These are phyloP conservation scores for Colletotrichum echinochloae DNA, from an alignment of 2,329 filamentous ascomycete genomes.

Conservation along the genomic window DNA sequence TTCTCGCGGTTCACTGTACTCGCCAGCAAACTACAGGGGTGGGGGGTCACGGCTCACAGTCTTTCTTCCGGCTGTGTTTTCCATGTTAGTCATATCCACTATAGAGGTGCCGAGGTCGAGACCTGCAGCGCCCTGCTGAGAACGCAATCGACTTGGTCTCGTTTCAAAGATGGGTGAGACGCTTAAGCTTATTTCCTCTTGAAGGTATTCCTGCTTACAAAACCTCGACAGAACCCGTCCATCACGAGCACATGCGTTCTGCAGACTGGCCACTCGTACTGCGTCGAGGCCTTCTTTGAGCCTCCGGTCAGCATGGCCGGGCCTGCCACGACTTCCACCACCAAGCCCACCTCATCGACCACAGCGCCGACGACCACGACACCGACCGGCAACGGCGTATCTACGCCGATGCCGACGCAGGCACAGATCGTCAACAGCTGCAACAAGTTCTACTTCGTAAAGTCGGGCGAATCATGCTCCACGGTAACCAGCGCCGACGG, in stretches of 20 bases:
- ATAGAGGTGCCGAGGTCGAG: no score
- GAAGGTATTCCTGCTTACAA: no score
- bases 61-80: no score
- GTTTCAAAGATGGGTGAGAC: no score
- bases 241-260: background rate
- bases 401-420: conserved; percentile 39
- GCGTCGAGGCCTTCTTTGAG: background rate
- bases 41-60: no score
- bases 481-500: conserved; percentile 12
- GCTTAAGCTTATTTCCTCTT: no score
- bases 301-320: background rate
- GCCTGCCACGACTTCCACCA: background rate
- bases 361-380: background rate
- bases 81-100: no score
- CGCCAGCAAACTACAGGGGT: no score
- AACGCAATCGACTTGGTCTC: no score
- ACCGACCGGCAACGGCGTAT: conserved; percentile 27
- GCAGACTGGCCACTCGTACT: background rate
- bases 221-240: no score
- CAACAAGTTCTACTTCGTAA: conserved; percentile 40
- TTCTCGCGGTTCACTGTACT: no score
- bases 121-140: no score
- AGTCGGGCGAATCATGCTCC: conserved; percentile 28
- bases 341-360: background rate
- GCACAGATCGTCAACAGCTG: conserved; percentile 39